Evolutionary conservation across 345 rosid genomes (phyloP).

Genomic region (Lumnitzera littorea): DNA sequence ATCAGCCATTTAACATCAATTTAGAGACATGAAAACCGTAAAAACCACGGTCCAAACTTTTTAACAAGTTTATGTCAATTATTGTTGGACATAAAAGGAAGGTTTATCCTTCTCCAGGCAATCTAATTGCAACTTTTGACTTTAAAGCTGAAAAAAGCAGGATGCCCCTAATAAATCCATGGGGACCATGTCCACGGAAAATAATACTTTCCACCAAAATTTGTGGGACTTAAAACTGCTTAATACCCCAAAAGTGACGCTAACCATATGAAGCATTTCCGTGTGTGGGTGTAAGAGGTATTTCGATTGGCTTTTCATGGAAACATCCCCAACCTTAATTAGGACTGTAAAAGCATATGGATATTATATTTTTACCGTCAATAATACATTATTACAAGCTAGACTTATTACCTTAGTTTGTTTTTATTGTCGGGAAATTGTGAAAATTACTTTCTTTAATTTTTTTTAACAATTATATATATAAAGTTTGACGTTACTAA

Average conservation of each 20-base stretch:
- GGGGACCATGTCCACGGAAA: constrained; percentile 18
- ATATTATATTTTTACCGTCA: too few species aligned
- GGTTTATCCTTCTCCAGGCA: constrained; percentile 27
- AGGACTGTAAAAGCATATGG: too few species aligned
- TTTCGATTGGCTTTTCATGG: too few species aligned
- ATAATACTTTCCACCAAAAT: constrained; percentile 7
- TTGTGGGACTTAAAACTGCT: constrained; percentile 1
- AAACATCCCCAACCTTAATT: too few species aligned
- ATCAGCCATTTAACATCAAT: constrained; percentile 18
- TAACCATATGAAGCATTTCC: constrained; percentile 10
- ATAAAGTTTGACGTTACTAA: too few species aligned
- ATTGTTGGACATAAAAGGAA: constrained; percentile 21
- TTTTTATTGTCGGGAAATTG: too few species aligned
- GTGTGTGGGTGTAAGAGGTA: too few species aligned
- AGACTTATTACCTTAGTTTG: too few species aligned
- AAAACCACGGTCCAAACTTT: constrained; percentile 6
- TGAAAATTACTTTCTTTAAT: too few species aligned
- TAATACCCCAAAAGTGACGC: constrained; percentile 23
- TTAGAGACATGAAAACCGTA: constrained; percentile 18
- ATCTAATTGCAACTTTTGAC: constrained; percentile 46
- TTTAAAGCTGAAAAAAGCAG: background rate
- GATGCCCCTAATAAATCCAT: constrained; percentile 12
- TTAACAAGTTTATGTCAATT: background rate
- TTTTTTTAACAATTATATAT: too few species aligned
- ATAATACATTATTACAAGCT: too few species aligned